Base-by-base conservation (phyloP, 768 basidiomycete species). In the Artomyces pyxidatus region DNA sequence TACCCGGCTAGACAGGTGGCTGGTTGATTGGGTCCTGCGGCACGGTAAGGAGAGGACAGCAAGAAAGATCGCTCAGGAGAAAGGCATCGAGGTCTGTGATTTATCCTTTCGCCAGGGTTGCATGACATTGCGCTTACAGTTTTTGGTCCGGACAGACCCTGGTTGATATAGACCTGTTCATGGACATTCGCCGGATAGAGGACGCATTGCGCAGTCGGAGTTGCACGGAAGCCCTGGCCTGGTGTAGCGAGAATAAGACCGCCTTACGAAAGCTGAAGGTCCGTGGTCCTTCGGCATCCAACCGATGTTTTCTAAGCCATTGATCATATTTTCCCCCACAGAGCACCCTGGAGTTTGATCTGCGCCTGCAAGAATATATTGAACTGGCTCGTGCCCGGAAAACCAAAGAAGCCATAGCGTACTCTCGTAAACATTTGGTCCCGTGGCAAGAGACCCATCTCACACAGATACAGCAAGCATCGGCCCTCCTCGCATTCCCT, bases 241-340 rank as follows among this genome's bases (percentile, higher is more conserved):
- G 95, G 95, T 97, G 93, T 59, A 92, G 81, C 53, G 96, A 99
- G 73, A 97, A 99, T 67, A 86, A 94, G 63, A 78, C 82, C 26
- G 88, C 89, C 11, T 75, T 99, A 53, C 82, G 90, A 45, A 98
- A 97, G 72, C 80, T 83, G 61, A 94, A 89, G 78, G 94, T 84
- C 42, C 46, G 62, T 53, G 9, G 6, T 28, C 47, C 25, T 12
- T 28, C 29, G 45, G 32, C 28, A 51, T 44, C 21, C 22, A 9
- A 4, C 42, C 52, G 26, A 37, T 52, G 21, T 30, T 9, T 22
- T 27, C 35, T 16, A 21, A 19, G 43, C 28, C 9, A 21, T 28
- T 44, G 29, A 37, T 22, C 40, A 47, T 47, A 27, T 41, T 43
- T 48, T 44, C 48, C 40, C 11, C 32, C n/a, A 5, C 65, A 97